phyloP scores from a whole-genome alignment of 352 stramenopile species.

The Globisporangium alternatum region DNA sequence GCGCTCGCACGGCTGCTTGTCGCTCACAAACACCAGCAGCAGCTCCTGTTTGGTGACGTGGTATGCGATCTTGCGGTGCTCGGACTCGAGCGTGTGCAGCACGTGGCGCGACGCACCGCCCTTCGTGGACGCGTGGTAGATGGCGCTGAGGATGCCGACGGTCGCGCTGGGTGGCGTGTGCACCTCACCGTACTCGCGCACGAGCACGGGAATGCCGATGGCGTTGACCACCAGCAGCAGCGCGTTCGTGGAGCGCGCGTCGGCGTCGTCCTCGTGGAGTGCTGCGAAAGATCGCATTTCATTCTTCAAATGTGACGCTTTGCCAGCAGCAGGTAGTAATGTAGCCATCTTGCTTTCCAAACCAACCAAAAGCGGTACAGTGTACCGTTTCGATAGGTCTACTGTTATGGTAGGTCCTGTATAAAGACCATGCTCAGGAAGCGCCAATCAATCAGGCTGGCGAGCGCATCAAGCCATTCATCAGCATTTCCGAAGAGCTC shows the following conservation, averaged over 20 bases:
- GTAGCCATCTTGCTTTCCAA: conserved; percentile 11
- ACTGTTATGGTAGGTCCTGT: conserved; percentile 1
- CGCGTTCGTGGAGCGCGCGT: conserved; percentile 21
- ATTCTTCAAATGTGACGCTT: neutral
- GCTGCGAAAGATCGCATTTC: conserved; percentile 7
- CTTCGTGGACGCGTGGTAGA: conserved; percentile 44
- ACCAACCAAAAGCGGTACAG: neutral
- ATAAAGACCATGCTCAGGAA: conserved; percentile 1
- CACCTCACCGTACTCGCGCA: conserved; percentile 41
- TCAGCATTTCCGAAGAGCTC: neutral
- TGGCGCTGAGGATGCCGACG: conserved; percentile 41
- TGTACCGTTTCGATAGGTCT: neutral
- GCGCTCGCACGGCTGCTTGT: conserved; percentile 5
- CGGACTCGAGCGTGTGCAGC: conserved; percentile 28
- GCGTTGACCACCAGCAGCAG: conserved; percentile 47
- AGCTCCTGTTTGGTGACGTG: conserved; percentile 27
- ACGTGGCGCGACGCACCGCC: conserved; percentile 3
- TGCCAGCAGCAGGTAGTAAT: neutral
- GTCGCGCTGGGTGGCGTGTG: conserved; percentile 40
- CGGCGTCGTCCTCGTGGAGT: conserved; percentile 10
- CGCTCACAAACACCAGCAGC: conserved; percentile 31
- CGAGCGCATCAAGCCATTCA: conserved; percentile 3
- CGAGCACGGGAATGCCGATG: conserved; percentile 49
- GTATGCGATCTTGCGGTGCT: conserved; percentile 34
- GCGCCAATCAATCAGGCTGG: conserved; percentile 13